phyloP scores from a whole-genome alignment of 768 basidiomycete species.

The Candolleomyces aberdarensis region DNA sequence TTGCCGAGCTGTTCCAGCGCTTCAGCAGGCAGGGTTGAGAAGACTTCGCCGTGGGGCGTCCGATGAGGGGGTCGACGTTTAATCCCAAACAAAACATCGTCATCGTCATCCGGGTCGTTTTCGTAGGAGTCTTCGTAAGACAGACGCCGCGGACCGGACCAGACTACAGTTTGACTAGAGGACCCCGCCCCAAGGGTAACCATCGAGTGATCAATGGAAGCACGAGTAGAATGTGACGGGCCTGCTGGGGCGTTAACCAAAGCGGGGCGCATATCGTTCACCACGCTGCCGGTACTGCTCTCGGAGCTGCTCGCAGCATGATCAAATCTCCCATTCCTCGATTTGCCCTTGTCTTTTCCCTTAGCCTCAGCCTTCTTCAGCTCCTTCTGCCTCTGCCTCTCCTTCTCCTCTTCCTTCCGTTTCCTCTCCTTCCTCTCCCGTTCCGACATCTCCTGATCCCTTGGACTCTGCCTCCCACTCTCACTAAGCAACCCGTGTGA shows the following conservation, averaged over 20 bases:
- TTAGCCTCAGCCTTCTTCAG: conserved; percentile 26
- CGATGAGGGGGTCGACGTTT: conserved; percentile 34
- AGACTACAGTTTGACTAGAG: conserved; percentile 19
- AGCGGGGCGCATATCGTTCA: conserved; percentile 6
- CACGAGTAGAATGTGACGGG: background rate
- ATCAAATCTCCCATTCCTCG: conserved; percentile 3
- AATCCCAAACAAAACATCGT: too few species aligned
- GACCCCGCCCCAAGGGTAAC: conserved; percentile 17
- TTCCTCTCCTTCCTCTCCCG: conserved; percentile 17
- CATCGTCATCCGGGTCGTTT: too few species aligned
- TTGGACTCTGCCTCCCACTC: conserved; percentile 25
- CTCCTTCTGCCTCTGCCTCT: conserved; percentile 24
- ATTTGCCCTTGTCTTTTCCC: conserved; percentile 20
- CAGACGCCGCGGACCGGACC: background rate
- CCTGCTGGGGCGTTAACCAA: background rate
- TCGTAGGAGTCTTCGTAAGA: background rate
- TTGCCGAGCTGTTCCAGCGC: conserved; percentile 44
- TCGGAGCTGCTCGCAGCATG: conserved; percentile 3
- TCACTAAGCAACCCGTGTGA: conserved; percentile 67
- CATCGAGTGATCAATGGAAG: conserved; percentile 16
- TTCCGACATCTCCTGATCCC: conserved; percentile 24
- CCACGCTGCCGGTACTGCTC: conserved; percentile 20
- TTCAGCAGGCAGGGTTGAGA: conserved; percentile 54
- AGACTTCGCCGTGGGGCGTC: conserved; percentile 63
- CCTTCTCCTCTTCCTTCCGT: conserved; percentile 25